These are phyloP conservation scores for Trichophyton rubrum DNA, from an alignment of 2,329 filamentous ascomycete species.

Conservation along the genomic window DNA sequence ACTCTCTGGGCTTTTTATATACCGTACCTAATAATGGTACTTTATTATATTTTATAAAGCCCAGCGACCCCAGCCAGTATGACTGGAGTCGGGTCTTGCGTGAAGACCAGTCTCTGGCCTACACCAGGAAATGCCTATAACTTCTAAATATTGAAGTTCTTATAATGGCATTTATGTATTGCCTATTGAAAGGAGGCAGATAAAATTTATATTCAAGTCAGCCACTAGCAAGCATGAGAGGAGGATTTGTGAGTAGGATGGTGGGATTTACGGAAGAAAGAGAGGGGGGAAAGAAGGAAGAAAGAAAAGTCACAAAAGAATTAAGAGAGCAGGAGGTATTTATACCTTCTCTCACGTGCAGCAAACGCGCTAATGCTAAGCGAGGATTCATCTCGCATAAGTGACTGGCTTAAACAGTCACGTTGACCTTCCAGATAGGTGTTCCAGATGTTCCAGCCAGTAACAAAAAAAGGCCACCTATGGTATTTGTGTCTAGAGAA, in stretches of 20 bases:
- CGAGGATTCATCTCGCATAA: neutral
- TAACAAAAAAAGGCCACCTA: neutral
- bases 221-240: neutral
- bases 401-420: neutral
- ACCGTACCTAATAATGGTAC: neutral
- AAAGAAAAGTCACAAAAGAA: neutral
- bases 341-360: neutral
- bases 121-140: neutral
- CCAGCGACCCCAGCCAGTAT: conserved; percentile 4
- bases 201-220: neutral
- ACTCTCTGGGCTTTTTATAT: conserved; percentile 1
- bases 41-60: neutral
- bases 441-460: neutral
- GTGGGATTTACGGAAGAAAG: neutral
- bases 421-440: neutral
- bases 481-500: neutral
- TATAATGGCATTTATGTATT: neutral
- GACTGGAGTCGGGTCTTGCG: conserved; percentile 5
- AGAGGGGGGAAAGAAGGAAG: neutral
- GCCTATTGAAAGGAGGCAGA: neutral
- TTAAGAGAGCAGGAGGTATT: neutral
- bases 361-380: neutral
- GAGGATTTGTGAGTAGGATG: neutral
- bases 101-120: neutral
- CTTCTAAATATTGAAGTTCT: neutral